Evolutionary conservation across 257 asterid species (phyloP), one percentile per base, ranked within the genome.

Genomic region (Solanum bulbocastanum): DNA sequence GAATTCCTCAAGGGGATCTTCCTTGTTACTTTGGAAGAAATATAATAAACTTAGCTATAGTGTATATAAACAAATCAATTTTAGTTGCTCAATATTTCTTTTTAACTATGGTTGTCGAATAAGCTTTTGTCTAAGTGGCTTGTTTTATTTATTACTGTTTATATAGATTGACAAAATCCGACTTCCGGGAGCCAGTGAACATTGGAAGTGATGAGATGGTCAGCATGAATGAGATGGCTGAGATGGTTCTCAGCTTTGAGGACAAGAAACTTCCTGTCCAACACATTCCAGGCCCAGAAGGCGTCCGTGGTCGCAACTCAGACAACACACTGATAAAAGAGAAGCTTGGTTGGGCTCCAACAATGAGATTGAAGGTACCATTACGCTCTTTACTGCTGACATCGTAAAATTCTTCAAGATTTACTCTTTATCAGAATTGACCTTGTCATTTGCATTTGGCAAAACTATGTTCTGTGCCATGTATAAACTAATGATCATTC

Each of bases 141-240:
- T 81, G 44, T 49, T 49, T 82, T 20, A 18, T 27, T 30, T 82
- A 16, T 5, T 46, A 20, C 10, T 37, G 66, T 37, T 25, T 23
- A 44, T 86, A 27, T 86, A 95, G 98, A 90, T 93, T 95, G 92
- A 96, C 98, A 11, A 96, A 95, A 86, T 96, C 98, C 0, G 98
- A 96, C 88, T 96, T 96, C 87, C 92, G 98, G 35, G 98, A 96
- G 91, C 98, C 98, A 10, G 98, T 96, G 35, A 96, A 96, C 78
- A 96, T 96, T 23, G 98, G 98, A 81, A 96, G 98, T 18, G 98
- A 96, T 86, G 98, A 96, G 91, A 94, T 94, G 98, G 98, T 96
- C 32, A 96, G 98, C 95, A 96, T 96, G 98, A 96, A 96, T 49
- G 98, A 94, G 90, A 96, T 96, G 98, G 98, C 98, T 46, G 98